These are phyloP conservation scores for Aspergillus viridinutans DNA, from an alignment of 2,329 filamentous ascomycete genomes.

Conservation along the genomic window DNA sequence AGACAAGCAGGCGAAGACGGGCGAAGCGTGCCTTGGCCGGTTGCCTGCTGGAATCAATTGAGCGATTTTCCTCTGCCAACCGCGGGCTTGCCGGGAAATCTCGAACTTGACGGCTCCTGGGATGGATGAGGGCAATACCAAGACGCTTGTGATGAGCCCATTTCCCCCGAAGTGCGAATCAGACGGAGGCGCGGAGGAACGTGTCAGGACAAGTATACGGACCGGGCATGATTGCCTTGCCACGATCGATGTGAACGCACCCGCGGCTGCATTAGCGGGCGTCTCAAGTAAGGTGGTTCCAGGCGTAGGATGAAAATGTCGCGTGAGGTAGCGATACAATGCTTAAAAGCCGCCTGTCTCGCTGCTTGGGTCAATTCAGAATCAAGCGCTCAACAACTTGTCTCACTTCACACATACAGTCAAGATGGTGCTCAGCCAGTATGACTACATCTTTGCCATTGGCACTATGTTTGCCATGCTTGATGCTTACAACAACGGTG, in stretches of 20 bases:
- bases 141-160: neutral
- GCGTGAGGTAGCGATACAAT: neutral
- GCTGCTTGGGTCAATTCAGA: neutral
- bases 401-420: neutral
- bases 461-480: conserved; percentile 73
- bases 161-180: neutral
- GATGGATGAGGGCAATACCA: neutral
- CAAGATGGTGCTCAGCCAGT: conserved; percentile 58
- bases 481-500: conserved; percentile 75
- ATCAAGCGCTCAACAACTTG: neutral
- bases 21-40: neutral
- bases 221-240: neutral
- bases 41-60: neutral
- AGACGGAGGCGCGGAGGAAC: neutral
- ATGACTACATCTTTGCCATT: conserved; percentile 69
- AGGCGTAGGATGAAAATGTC: neutral
- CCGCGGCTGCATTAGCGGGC: neutral
- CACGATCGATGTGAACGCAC: neutral
- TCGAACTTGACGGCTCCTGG: neutral
- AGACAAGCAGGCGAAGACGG: neutral
- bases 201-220: neutral
- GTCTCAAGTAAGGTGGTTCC: neutral
- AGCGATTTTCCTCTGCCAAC: neutral
- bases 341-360: neutral
- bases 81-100: neutral